phyloP scores from a whole-genome alignment of 2,329 filamentous ascomycete genomes.

The Fusarium gaditjirri region DNA sequence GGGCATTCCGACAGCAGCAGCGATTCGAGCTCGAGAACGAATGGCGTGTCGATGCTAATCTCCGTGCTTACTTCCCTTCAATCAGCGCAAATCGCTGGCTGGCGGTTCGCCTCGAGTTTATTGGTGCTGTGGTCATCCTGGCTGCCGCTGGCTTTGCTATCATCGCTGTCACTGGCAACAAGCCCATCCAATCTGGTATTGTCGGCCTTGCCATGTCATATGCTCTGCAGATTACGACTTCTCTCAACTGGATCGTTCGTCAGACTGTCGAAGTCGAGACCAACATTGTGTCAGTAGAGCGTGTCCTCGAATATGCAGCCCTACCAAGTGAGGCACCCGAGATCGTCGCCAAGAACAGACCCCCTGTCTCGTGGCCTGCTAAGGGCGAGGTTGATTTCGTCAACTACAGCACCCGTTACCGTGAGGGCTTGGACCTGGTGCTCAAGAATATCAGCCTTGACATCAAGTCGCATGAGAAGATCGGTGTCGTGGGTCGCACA shows the following conservation, averaged over 20 bases:
- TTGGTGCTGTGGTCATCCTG: constrained; percentile 93
- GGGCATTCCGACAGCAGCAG: constrained; percentile 89
- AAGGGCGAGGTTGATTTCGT: constrained; percentile 89
- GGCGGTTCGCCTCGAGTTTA: constrained; percentile 92
- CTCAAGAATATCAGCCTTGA: constrained; percentile 91
- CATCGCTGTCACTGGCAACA: constrained; percentile 78
- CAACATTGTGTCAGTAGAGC: constrained; percentile 99
- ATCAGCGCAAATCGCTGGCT: constrained; percentile 96
- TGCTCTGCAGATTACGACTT: constrained; percentile 95
- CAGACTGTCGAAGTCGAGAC: constrained; percentile 99
- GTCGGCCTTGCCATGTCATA: constrained; percentile 98
- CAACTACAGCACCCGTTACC: constrained; percentile 94
- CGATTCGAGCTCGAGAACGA: constrained; percentile 94
- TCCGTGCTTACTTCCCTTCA: constrained; percentile 94
- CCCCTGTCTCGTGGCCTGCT: constrained; percentile 90
- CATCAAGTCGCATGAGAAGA: constrained; percentile 97
- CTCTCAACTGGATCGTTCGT: constrained; percentile 98
- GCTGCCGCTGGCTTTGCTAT: constrained; percentile 85
- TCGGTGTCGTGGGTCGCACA: constrained; percentile 95
- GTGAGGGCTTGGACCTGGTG: constrained; percentile 88
- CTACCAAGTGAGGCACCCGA: constrained; percentile 95
- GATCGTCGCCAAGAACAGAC: constrained; percentile 87
- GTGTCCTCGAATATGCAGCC: constrained; percentile 92
- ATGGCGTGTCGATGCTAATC: constrained; percentile 95
- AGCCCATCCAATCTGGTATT: constrained; percentile 72